Conservation (phyloP, 371 early-diverging fungal species). For the Synchytrium microbalum region DNA sequence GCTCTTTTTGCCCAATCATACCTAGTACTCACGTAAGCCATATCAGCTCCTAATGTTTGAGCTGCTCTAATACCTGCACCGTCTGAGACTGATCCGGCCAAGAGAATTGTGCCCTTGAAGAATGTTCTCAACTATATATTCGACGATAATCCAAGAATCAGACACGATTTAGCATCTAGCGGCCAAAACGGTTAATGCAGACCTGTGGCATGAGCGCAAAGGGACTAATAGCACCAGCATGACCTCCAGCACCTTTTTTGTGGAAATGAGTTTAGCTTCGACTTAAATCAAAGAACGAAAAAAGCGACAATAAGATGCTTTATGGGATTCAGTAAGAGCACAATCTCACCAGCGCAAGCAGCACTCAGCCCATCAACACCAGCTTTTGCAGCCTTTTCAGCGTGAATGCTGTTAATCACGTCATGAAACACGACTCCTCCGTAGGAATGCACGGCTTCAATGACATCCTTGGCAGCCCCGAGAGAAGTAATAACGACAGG, state of each 20-base stretch:
- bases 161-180: no score
- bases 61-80: constrained; percentile 19
- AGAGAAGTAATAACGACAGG: constrained; percentile 23
- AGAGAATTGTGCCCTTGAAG: constrained; percentile 15
- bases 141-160: no score
- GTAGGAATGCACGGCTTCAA: constrained; percentile 21
- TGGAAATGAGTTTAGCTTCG: no score
- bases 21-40: constrained; percentile 23
- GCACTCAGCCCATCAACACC: constrained; percentile 27
- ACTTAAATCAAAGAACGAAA: no score
- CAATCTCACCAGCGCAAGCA: constrained; percentile 23
- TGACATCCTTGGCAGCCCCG: constrained; percentile 21
- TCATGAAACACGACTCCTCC: constrained; percentile 25
- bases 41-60: constrained; percentile 20
- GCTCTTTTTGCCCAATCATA: no score
- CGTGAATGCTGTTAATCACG: constrained; percentile 22
- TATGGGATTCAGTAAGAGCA: no score
- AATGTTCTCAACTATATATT: constrained; percentile 9
- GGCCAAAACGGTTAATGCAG: no score
- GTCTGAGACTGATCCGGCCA: constrained; percentile 19
- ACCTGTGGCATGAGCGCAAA: constrained; percentile 19
- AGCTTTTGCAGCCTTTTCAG: constrained; percentile 20
- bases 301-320: no score
- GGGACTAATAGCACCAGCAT: no score
- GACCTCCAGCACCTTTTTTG: no score